These are phyloP conservation scores for Dentipellis sp. DNA, from an alignment of 768 basidiomycete species.

Conservation along the genomic window DNA sequence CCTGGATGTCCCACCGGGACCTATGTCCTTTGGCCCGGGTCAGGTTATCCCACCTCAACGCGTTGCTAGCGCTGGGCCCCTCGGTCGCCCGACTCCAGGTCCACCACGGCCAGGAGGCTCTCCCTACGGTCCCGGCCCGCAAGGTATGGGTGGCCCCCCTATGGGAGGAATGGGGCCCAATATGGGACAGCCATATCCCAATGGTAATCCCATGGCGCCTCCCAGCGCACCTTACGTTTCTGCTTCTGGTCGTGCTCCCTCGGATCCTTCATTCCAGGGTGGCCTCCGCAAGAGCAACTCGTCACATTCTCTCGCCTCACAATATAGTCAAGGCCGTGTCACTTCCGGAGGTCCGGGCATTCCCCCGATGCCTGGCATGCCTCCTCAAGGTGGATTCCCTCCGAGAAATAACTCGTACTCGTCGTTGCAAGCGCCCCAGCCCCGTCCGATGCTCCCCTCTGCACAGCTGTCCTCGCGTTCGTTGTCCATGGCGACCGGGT, in stretches of 20 bases:
- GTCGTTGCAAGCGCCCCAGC: constrained; percentile 26
- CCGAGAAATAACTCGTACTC: constrained; percentile 21
- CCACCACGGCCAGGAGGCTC: neutral
- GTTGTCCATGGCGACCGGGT: constrained; percentile 39
- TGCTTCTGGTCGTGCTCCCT: constrained; percentile 15
- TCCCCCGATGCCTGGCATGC: constrained; percentile 30
- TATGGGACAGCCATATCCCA: neutral
- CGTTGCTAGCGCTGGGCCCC: neutral
- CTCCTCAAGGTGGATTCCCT: constrained; percentile 16
- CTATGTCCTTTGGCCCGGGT: neutral
- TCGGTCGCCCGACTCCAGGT: neutral
- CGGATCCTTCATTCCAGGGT: constrained; percentile 20
- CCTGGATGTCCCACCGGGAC: neutral
- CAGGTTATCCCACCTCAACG: neutral
- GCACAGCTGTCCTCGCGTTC: constrained; percentile 44
- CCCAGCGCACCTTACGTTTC: constrained; percentile 6
- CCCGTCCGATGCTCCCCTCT: constrained; percentile 55
- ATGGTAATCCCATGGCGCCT: constrained; percentile 2
- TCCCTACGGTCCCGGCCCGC: neutral
- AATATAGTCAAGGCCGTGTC: constrained; percentile 23
- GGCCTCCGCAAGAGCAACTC: constrained; percentile 46
- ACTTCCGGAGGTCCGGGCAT: constrained; percentile 20
- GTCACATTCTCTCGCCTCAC: constrained; percentile 47
- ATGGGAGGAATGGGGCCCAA: neutral
- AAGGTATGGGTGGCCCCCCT: neutral